Evolutionary conservation across 179 eudicot genomes (phyloP).

Genomic region (Beta corolliflora): DNA sequence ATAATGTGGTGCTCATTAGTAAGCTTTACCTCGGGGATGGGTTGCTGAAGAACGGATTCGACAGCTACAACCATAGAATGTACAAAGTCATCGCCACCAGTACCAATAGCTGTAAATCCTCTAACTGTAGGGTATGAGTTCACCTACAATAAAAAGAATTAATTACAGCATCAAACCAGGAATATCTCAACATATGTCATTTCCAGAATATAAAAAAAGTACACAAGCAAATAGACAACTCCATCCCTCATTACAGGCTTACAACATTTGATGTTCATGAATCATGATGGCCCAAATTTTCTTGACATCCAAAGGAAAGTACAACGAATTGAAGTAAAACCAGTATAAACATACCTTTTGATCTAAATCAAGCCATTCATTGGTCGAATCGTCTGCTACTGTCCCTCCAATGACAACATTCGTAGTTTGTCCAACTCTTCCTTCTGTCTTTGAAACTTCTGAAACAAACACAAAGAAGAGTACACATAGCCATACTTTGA

Average conservation of each 20-base stretch:
- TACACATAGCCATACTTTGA: constrained; percentile 11
- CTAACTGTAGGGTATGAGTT: constrained; percentile 88
- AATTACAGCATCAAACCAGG: not conserved
- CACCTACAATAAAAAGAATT: constrained; percentile 44
- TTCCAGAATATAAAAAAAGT: not conserved
- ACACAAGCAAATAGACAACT: not conserved
- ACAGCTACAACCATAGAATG: constrained; percentile 95
- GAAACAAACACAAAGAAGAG: constrained; percentile 33
- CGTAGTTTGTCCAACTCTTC: constrained; percentile 89
- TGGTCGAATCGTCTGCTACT: constrained; percentile 80
- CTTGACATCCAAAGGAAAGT: not conserved
- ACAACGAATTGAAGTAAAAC: not conserved
- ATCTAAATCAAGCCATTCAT: constrained; percentile 84
- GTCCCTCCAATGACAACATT: constrained; percentile 95
- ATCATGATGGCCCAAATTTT: not conserved
- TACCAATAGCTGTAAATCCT: constrained; percentile 95
- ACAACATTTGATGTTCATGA: not conserved
- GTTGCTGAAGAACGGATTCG: constrained; percentile 84
- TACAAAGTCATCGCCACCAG: constrained; percentile 97
- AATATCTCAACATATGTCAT: not conserved
- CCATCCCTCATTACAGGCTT: not conserved
- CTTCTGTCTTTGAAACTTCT: constrained; percentile 94
- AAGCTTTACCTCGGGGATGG: constrained; percentile 76
- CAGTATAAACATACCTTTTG: constrained; percentile 56
- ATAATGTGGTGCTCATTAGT: not conserved